These are phyloP conservation scores for Suhomyces sp. DNA, from an alignment of 805 yeast genomes.

Conservation along the genomic window DNA sequence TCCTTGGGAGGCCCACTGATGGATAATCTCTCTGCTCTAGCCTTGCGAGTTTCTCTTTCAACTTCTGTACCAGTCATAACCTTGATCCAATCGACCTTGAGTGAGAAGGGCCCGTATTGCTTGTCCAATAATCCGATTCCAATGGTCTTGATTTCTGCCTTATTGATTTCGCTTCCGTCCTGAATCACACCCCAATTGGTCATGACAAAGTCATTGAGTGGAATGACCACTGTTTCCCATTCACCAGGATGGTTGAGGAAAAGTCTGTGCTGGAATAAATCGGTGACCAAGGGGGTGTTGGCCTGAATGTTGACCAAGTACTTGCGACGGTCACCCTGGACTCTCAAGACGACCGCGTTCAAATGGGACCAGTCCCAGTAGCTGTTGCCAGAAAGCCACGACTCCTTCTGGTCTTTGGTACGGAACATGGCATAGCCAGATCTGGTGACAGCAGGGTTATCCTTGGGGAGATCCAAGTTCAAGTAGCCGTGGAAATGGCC, in stretches of 20 bases:
- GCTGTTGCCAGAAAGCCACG: slow-evolving; percentile 47
- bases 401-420: slow-evolving; percentile 60
- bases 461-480: slow-evolving; percentile 63
- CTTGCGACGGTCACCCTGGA: slow-evolving; percentile 71
- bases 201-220: slow-evolving; percentile 74
- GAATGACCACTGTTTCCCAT: slow-evolving; percentile 83
- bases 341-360: slow-evolving; percentile 63
- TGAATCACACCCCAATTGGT: slow-evolving; percentile 75
- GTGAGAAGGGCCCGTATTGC: slow-evolving; percentile 70
- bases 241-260: slow-evolving; percentile 68
- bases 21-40: slow-evolving; percentile 27
- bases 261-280: slow-evolving; percentile 78
- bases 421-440: slow-evolving; percentile 86
- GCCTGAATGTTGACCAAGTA: slow-evolving; percentile 81
- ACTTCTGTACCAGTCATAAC: slow-evolving; percentile 60
- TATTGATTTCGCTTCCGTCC: slow-evolving; percentile 56
- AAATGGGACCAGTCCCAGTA: slow-evolving; percentile 71
- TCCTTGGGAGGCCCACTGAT: slow-evolving; percentile 11
- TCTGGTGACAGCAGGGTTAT: slow-evolving; percentile 60
- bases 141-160: slow-evolving; percentile 62
- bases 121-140: slow-evolving; percentile 80
- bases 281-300: slow-evolving; percentile 73
- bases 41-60: slow-evolving; percentile 36
- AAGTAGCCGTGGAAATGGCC: slow-evolving; percentile 57
- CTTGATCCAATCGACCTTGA: slow-evolving; percentile 71